Percentiles rank a stretch among this genome's conserved stretches.
These are phyloP conservation scores for Boletus sp. DNA, from an alignment of 768 basidiomycete genomes.

Conservation along the genomic window DNA sequence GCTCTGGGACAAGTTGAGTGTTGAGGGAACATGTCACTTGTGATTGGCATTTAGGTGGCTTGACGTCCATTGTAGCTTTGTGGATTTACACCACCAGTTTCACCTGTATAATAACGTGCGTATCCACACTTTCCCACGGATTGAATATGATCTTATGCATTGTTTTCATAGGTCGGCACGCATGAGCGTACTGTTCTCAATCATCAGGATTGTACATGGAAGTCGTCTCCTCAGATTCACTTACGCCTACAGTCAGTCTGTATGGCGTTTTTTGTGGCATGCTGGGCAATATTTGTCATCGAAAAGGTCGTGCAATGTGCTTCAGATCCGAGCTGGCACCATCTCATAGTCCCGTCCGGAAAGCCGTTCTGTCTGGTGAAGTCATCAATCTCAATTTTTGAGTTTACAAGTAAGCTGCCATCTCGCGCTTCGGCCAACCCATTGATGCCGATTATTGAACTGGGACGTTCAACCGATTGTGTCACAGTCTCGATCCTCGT, in stretches of 20 bases:
- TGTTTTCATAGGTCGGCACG: slow-evolving; percentile 9
- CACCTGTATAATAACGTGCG: slow-evolving; percentile 7
- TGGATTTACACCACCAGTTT: slow-evolving; percentile 15
- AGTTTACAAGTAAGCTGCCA: slow-evolving; percentile 15
- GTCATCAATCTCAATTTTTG: slow-evolving; percentile 1
- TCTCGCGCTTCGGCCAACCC: not conserved
- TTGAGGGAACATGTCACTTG: not conserved
- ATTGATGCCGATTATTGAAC: not conserved
- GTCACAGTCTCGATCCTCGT: slow-evolving; percentile 15
- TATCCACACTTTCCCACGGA: not conserved
- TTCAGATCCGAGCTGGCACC: slow-evolving; percentile 10
- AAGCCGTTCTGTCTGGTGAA: slow-evolving; percentile 12
- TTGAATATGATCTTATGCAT: not conserved
- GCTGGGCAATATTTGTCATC: slow-evolving; percentile 6
- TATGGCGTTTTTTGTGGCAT: slow-evolving; percentile 1
- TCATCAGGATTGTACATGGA: slow-evolving; percentile 14
- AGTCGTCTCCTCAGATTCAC: slow-evolving; percentile 7
- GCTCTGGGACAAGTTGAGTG: no score
- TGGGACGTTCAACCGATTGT: slow-evolving; percentile 14
- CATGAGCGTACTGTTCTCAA: slow-evolving; percentile 22
- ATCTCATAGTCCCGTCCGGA: not conserved
- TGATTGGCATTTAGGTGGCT: not conserved
- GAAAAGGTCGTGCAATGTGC: slow-evolving; percentile 8
- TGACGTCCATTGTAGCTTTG: slow-evolving; percentile 1
- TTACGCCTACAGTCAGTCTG: no score